phyloP scores from a whole-genome alignment of 2,329 filamentous ascomycete genomes.

The Nakataea oryzae region DNA sequence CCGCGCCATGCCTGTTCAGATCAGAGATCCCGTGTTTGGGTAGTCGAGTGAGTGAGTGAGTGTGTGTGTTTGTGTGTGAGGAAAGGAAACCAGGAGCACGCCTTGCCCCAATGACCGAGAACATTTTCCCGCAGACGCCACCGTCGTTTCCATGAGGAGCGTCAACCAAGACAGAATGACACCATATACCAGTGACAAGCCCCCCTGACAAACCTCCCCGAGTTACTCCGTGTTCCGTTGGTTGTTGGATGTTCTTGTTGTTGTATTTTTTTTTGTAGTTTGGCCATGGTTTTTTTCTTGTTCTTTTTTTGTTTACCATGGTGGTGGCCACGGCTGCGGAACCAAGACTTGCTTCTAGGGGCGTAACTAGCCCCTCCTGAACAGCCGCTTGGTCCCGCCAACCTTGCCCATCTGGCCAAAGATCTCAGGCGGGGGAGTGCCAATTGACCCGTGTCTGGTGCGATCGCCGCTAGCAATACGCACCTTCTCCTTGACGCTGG shows the following conservation, averaged over 20 bases:
- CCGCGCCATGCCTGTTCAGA: background rate
- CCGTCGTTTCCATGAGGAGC: background rate
- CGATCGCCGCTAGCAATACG: slow-evolving; percentile 56
- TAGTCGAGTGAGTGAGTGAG: too few species aligned
- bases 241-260: background rate
- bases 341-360: background rate
- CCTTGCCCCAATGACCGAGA: background rate
- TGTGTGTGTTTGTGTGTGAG: background rate
- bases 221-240: background rate
- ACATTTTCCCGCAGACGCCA: background rate
- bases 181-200: background rate
- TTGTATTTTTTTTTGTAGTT: background rate
- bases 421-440: slow-evolving; percentile 18
- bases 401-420: slow-evolving; percentile 65
- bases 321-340: background rate
- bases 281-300: background rate
- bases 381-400: slow-evolving; percentile 63
- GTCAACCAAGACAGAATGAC: background rate
- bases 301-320: background rate
- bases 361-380: slow-evolving; percentile 27
- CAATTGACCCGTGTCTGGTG: background rate
- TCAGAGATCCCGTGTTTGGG: background rate
- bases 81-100: background rate
- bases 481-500: slow-evolving; percentile 73
- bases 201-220: background rate